Evolutionary conservation across 169 alveolate species (phyloP).

Genomic region (Perkinsus chesapeaki): DNA sequence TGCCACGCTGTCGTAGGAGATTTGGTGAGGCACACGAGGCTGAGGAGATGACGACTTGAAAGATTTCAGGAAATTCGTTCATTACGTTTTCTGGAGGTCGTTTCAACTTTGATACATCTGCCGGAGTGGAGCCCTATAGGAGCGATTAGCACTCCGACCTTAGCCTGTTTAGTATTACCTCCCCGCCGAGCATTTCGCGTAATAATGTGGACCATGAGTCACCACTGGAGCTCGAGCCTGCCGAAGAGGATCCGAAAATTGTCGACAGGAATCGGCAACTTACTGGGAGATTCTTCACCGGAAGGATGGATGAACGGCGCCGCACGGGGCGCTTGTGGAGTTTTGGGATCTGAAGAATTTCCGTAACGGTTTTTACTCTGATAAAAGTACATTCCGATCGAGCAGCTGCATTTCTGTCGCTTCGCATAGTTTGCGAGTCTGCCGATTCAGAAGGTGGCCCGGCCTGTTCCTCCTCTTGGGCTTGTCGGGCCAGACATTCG

Average conservation of each 20-base stretch:
- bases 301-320: background rate
- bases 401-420: no score
- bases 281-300: background rate
- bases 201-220: background rate
- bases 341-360: background rate
- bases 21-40: background rate
- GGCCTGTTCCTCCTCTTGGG: background rate
- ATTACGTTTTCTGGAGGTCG: background rate
- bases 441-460: background rate
- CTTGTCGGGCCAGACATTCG: background rate
- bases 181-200: background rate
- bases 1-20: background rate
- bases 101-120: background rate
- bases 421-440: no score
- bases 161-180: background rate
- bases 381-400: no score
- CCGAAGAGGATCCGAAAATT: background rate
- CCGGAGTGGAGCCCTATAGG: background rate
- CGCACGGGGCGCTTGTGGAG: slow-evolving; percentile 1
- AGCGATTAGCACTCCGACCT: no score
- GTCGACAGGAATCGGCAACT: no score
- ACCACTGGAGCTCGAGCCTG: background rate
- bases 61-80: background rate
- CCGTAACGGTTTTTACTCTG: no score
- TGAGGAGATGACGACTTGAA: background rate